Conservation (phyloP, 1,139 yeast genomes). For the Yamadazyma jaroonii region DNA sequence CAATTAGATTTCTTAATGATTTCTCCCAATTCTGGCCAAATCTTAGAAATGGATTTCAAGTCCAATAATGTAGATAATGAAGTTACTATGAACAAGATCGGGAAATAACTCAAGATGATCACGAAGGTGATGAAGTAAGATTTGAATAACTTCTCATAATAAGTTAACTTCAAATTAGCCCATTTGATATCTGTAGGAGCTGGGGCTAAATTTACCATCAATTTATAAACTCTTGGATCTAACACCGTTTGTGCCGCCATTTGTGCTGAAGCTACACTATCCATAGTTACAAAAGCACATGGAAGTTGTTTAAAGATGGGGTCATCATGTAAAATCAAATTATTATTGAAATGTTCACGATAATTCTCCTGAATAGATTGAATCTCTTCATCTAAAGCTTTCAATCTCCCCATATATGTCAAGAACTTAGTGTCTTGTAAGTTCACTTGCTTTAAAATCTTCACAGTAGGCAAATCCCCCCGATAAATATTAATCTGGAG, state of each 20-base stretch:
- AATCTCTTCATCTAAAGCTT: constrained; percentile 27
- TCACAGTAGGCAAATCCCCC: constrained; percentile 29
- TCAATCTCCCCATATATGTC: constrained; percentile 21
- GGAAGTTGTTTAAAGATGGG: constrained; percentile 45
- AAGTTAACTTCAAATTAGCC: constrained; percentile 65
- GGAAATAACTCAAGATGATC: constrained; percentile 60
- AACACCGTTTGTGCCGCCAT: constrained; percentile 83
- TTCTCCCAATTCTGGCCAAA: constrained; percentile 73
- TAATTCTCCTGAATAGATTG: constrained; percentile 28
- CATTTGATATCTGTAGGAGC: constrained; percentile 80
- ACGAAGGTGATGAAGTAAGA: constrained; percentile 59
- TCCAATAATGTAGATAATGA: constrained; percentile 72
- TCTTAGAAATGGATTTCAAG: constrained; percentile 63
- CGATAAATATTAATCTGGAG: constrained; percentile 42
- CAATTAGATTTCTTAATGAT: constrained; percentile 57
- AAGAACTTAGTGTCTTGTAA: constrained; percentile 10
- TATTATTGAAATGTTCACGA: constrained; percentile 10
- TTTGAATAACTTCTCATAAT: constrained; percentile 52
- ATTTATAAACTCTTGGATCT: constrained; percentile 72
- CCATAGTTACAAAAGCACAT: constrained; percentile 80
- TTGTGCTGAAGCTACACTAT: constrained; percentile 79
- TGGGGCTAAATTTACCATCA: constrained; percentile 71
- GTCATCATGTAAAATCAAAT: constrained; percentile 19
- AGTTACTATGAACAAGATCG: constrained; percentile 68
- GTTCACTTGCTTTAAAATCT: constrained; percentile 17